phyloP scores from a whole-genome alignment of 352 stramenopile species.

The Peronospora farinosa region DNA sequence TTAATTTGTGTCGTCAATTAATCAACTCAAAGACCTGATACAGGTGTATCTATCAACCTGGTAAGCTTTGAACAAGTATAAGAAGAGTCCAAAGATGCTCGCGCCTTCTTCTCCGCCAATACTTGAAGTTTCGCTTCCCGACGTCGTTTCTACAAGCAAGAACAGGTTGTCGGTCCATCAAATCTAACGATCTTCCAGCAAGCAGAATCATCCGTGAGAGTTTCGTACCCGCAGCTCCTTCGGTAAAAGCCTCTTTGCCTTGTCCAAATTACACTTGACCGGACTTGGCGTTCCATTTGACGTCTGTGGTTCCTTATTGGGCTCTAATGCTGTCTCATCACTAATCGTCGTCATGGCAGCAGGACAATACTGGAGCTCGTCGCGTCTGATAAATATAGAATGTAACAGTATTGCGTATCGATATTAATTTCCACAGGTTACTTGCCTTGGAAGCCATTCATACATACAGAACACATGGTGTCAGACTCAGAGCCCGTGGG shows the following conservation, averaged over 20 bases:
- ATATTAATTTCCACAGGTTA: constrained; percentile 3
- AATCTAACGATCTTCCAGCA: constrained; percentile 13
- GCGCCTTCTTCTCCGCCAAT: constrained; percentile 13
- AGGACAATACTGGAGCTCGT: constrained; percentile 10
- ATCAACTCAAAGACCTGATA: background rate
- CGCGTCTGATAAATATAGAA: constrained; percentile 3
- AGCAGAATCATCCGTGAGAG: background rate
- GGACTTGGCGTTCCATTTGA: constrained; percentile 12
- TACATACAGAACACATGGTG: constrained; percentile 2
- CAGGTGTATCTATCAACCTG: constrained; percentile 8
- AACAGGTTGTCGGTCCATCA: background rate
- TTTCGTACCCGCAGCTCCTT: constrained; percentile 62
- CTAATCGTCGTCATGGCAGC: constrained; percentile 8
- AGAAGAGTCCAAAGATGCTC: background rate
- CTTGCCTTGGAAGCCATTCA: constrained; percentile 18
- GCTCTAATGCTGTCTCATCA: constrained; percentile 9
- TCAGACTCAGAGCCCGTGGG: constrained; percentile 9
- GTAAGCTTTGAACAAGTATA: constrained; percentile 1
- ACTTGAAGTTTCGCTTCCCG: constrained; percentile 52
- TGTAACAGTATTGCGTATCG: background rate
- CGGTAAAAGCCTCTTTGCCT: constrained; percentile 53
- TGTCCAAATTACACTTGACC: constrained; percentile 21
- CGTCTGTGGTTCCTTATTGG: constrained; percentile 5
- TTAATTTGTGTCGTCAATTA: background rate
- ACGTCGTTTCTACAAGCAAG: constrained; percentile 43